Evolutionary conservation across 352 stramenopile genomes (phyloP), one percentile per base, ranked within the genome.

Genomic region (Thraustotheca clavata): DNA sequence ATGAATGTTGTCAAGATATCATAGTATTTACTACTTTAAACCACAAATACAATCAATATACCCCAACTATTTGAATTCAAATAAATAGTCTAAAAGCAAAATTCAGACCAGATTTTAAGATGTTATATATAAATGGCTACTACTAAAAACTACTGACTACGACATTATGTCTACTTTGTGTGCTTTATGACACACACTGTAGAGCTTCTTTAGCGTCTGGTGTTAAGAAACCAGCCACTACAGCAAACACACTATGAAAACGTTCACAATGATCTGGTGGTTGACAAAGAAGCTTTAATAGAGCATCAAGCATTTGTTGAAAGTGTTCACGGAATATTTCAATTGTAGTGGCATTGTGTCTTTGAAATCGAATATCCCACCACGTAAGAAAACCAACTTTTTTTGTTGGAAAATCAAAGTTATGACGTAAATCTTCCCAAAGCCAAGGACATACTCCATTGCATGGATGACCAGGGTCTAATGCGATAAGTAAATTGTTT

Each of bases 341-440:
- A 14, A 50, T 50, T 14, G 43, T 50, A 6, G 43, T 14, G 27
- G 43, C 6, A 22, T 22, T 50, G 6, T 50, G 43, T 22, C 43
- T 22, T 29, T 50, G 43, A 6, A 50, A 29, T 6, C 43, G 43
- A 6, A 50, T 14, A 29, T 50, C 14, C 43, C 7, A 50, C 43
- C 43, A 50, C 7, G 6, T 14, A 29, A 50, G 14, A 14, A 50
- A 50, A 14, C 43, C 43, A 6, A 50, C 6, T 14, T 50, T 50
- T 29, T 50, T 50, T 43, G 43, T 50, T 14, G 43, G 43, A 50
- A 50, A 50, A 14, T 50, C 43, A 14, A 50, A 50, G 14, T 50
- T 50, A 29, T 50, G 43, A 6, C 43, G 43, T 6, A 50, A 29
- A 6, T 50, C 43, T 50, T 50, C 43, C 43, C 43, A 50, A 29